A percentile compares a stretch with the other conserved stretches of the same genome.
Evolutionary conservation across 23 red algal species (phyloP).

Genomic region (Agarophyton chilense): DNA sequence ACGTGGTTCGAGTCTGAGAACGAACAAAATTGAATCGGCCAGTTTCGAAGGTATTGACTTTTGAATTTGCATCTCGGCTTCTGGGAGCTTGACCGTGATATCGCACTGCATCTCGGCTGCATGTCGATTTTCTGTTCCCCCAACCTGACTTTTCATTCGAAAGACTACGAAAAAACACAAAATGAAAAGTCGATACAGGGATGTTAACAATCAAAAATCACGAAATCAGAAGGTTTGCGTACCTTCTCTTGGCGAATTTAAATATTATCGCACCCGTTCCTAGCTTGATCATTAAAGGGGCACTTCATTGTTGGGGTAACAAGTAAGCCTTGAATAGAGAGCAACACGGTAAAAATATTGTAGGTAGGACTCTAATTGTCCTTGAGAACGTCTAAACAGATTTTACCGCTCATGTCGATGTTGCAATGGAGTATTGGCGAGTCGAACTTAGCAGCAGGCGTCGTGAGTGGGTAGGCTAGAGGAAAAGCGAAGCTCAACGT

Average conservation of each 20-base stretch:
- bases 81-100: no score
- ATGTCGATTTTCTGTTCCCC: no score
- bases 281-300: slow-evolving; percentile 90
- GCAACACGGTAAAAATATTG: slow-evolving; percentile 81
- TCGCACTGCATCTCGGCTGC: no score
- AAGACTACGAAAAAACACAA: neutral
- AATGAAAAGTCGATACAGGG: neutral
- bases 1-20: no score
- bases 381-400: slow-evolving; percentile 99
- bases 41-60: no score
- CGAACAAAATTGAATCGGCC: no score
- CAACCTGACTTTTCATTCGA: neutral
- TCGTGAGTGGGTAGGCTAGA: slow-evolving; percentile 72
- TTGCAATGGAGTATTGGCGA: slow-evolving; percentile 94
- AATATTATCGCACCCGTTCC: slow-evolving; percentile 64
- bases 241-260: slow-evolving; percentile 67
- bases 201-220: neutral
- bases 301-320: slow-evolving; percentile 89
- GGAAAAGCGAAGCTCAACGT: slow-evolving; percentile 76
- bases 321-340: slow-evolving; percentile 82
- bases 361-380: slow-evolving; percentile 95
- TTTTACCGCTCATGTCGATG: slow-evolving; percentile 91
- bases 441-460: slow-evolving; percentile 82
- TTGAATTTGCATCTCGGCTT: no score
- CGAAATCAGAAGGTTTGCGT: slow-evolving; percentile 39